Conservation (phyloP, 164 flowering plant species). For the Nelumbo lutea region DNA sequence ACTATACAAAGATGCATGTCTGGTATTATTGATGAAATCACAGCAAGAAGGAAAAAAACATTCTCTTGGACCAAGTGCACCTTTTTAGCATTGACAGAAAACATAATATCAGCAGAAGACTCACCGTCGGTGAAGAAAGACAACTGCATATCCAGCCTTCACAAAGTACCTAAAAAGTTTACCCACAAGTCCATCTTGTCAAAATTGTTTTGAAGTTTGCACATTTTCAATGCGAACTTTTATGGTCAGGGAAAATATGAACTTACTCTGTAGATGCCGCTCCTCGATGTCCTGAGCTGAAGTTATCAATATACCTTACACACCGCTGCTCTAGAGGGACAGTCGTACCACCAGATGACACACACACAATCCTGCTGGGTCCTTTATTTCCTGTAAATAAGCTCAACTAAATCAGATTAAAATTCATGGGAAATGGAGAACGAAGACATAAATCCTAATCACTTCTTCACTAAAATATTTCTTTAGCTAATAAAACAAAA, state of each 20-base stretch:
- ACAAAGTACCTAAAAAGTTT: slow-evolving; percentile 61
- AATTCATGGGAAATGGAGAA: neutral
- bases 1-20: slow-evolving; percentile 30
- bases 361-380: slow-evolving; percentile 56
- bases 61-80: neutral
- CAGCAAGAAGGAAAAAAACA: neutral
- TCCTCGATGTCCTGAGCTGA: slow-evolving; percentile 95
- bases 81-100: neutral
- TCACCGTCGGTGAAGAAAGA: slow-evolving; percentile 75
- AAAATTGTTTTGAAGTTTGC: neutral
- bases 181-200: slow-evolving; percentile 3
- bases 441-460: neutral
- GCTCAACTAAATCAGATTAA: slow-evolving; percentile 1
- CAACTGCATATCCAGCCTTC: slow-evolving; percentile 90
- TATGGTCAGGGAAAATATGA: neutral
- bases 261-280: slow-evolving; percentile 92
- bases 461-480: neutral
- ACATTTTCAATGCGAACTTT: neutral
- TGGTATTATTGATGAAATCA: neutral
- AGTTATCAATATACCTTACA: slow-evolving; percentile 89
- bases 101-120: neutral
- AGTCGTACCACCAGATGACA: slow-evolving; percentile 95
- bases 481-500: neutral
- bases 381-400: slow-evolving; percentile 33
- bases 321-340: slow-evolving; percentile 91